These are phyloP conservation scores for Chytriomyces sp. DNA, from an alignment of 192 early-diverging fungal genomes.

Conservation along the genomic window DNA sequence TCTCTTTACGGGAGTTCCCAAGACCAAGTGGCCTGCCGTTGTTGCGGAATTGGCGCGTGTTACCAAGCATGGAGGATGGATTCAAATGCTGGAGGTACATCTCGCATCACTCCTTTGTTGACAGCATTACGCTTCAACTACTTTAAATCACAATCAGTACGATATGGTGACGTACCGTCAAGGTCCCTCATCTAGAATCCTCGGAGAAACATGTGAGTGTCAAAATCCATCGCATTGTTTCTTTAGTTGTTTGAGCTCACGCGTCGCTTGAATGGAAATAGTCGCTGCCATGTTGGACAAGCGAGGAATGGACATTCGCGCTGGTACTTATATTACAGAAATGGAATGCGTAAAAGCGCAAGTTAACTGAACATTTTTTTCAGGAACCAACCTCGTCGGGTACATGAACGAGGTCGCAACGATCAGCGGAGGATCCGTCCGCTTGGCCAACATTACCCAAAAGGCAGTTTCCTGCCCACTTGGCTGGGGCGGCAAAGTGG, in stretches of 20 bases:
- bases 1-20: slow-evolving; percentile 44
- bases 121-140: neutral
- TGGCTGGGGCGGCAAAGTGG: neutral
- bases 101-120: neutral
- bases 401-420: no score
- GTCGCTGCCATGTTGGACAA: no score
- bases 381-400: no score
- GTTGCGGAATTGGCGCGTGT: slow-evolving; percentile 56
- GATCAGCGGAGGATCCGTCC: neutral
- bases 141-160: neutral
- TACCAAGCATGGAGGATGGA: slow-evolving; percentile 55
- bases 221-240: no score
- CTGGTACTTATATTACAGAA: no score
- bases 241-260: neutral
- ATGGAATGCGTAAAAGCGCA: no score
- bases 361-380: no score
- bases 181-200: neutral
- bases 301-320: no score
- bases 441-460: neutral
- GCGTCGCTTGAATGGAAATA: neutral
- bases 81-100: slow-evolving; percentile 51
- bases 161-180: neutral
- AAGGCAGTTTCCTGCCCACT: neutral
- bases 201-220: neutral
- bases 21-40: slow-evolving; percentile 46